phyloP scores from a whole-genome alignment of 139 green algal genomes.

The Volvox reticuliferus region DNA sequence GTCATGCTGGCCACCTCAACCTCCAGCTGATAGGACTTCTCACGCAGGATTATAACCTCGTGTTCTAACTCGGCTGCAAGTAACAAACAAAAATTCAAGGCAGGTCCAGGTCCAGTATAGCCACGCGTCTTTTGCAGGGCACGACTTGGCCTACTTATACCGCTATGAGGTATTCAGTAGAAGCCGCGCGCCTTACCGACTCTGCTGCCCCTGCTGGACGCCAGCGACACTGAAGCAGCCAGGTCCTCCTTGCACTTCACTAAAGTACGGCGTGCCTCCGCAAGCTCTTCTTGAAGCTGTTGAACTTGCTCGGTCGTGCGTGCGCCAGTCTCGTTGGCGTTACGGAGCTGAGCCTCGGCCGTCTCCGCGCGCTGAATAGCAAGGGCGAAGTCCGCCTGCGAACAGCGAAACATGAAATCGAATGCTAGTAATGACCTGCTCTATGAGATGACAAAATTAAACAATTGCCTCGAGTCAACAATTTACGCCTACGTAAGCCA shows the following conservation, averaged over 20 bases:
- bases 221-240: not conserved
- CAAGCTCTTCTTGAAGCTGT: slow-evolving; percentile 1
- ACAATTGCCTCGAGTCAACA: too few species aligned
- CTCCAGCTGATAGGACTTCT: slow-evolving; percentile 44
- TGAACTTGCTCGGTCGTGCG: not conserved
- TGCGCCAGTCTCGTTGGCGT: not conserved
- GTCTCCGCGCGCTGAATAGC: not conserved
- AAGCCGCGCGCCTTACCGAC: slow-evolving; percentile 14
- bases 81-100: not conserved
- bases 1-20: slow-evolving; percentile 51
- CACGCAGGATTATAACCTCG: slow-evolving; percentile 33
- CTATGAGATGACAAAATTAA: too few species aligned
- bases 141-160: too few species aligned
- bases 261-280: not conserved
- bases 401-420: too few species aligned
- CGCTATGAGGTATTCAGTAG: too few species aligned
- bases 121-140: not conserved
- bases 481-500: too few species aligned
- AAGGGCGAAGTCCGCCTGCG: not conserved
- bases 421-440: too few species aligned
- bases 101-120: not conserved
- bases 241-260: not conserved
- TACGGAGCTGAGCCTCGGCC: slow-evolving; percentile 7
- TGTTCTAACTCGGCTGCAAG: slow-evolving; percentile 45
- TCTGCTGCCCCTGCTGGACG: not conserved